Evolutionary conservation across 805 yeast genomes (phyloP).

Genomic region (Candida endomychidarum): DNA sequence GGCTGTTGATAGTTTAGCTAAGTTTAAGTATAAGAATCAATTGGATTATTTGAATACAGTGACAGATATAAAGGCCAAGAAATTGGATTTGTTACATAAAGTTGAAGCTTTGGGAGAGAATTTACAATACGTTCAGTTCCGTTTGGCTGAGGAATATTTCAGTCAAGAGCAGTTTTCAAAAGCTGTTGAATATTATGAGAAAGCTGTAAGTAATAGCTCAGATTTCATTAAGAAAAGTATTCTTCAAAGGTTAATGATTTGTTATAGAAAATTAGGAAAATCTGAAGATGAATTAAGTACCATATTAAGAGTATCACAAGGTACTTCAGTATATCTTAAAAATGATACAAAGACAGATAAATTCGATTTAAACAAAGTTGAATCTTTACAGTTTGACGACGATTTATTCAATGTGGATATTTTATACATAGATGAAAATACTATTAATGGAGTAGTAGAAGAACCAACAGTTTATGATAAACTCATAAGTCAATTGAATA

Average conservation of each 20-base stretch:
- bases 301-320: not conserved
- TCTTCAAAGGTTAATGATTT: slow-evolving; percentile 4
- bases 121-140: slow-evolving; percentile 6
- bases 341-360: not conserved
- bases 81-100: slow-evolving; percentile 9
- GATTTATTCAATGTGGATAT: slow-evolving; percentile 14
- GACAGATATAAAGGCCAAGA: slow-evolving; percentile 3
- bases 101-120: slow-evolving; percentile 3
- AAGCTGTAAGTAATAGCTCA: slow-evolving; percentile 7
- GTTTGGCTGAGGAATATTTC: slow-evolving; percentile 39
- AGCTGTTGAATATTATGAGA: slow-evolving; percentile 20
- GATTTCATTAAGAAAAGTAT: slow-evolving; percentile 6
- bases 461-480: slow-evolving; percentile 13
- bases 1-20: not conserved
- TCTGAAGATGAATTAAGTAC: not conserved
- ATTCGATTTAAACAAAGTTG: not conserved
- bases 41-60: slow-evolving; percentile 10
- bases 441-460: slow-evolving; percentile 8
- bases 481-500: slow-evolving; percentile 19
- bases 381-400: not conserved
- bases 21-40: slow-evolving; percentile 1
- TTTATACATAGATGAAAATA: slow-evolving; percentile 17
- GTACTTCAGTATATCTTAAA: no score
- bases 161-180: slow-evolving; percentile 10
- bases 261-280: slow-evolving; percentile 7